Base-by-base conservation (phyloP, 441 rosid species). In the Hura crepitans region DNA sequence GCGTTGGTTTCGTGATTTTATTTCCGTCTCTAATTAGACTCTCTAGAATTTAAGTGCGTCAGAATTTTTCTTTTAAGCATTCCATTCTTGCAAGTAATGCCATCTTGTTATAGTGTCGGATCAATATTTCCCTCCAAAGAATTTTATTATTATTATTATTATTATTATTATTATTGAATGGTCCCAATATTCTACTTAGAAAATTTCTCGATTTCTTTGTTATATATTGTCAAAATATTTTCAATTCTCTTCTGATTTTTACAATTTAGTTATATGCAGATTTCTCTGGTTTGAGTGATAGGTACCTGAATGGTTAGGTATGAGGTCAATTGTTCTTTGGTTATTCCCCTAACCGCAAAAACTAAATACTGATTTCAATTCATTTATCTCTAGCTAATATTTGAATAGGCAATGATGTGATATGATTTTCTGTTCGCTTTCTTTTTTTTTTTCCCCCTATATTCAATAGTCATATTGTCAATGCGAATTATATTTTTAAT, bases 321-420 rank as follows among this genome's bases (percentile, higher is more conserved):
- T 4, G 39, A n/a, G n/a, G 70, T 37, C 74, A 3, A 70, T 73
- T 74, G 71, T 69, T 76, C 66, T 69, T 45, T 27, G 64, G 64
- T 50, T 56, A 60, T 72, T 70, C 68, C 46, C 69, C 31, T 47
- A 66, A 77, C 74, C 49, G 73, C 77, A 46, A 51, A 62, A 64
- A 58, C 70, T 13, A 55, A 53, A 61, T 47, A 17, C 72, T 65
- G 72, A 71, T 50, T 70, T 43, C 68, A 69, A 61, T 61, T 25
- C 55, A 62, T 67, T 63, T 39, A 66, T n/a, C n/a, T 49, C 20
- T 14, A 58, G 68, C 69, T 71, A n/a, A 78, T 73, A 15, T 50
- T 77, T 66, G 74, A 49, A 69, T 65, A 61, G 42, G 42, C 62
- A 65, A 59, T 69, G 79, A 77, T 80, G 75, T 72, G 82, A 80